phyloP scores from a whole-genome alignment of 148 eudicot species.

The Persicaria maculosa region DNA sequence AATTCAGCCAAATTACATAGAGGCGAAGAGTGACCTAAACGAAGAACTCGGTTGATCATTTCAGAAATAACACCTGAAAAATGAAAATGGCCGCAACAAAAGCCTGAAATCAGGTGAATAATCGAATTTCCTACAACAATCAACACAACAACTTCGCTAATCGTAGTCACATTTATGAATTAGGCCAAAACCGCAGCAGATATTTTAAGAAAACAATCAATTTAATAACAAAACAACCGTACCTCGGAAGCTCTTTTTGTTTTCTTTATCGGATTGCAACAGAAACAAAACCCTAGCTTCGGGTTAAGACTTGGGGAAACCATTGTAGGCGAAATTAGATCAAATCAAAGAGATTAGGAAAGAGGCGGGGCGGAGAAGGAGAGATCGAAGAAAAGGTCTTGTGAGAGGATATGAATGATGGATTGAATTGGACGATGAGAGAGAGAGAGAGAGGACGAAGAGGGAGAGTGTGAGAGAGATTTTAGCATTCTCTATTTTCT shows the following conservation, averaged over 20 bases:
- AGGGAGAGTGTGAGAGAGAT: slow-evolving; percentile 6
- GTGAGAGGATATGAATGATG: slow-evolving; percentile 1
- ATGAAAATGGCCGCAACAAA: neutral
- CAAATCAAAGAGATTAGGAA: neutral
- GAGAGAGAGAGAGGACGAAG: neutral
- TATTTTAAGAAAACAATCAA: neutral
- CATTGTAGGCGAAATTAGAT: neutral
- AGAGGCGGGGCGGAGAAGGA: neutral
- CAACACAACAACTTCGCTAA: neutral
- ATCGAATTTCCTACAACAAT: neutral
- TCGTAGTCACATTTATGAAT: slow-evolving; percentile 16
- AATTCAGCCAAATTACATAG: neutral
- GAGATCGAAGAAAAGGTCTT: slow-evolving; percentile 11
- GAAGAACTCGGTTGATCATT: neutral
- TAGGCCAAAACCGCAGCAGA: neutral
- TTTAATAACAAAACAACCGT: slow-evolving; percentile 12
- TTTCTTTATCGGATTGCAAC: neutral
- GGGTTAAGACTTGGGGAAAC: neutral
- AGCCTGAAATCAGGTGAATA: neutral
- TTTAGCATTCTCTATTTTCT: neutral
- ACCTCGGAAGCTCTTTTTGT: slow-evolving; percentile 18
- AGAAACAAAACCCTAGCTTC: slow-evolving; percentile 5
- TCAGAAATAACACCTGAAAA: neutral
- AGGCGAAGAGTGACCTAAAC: neutral
- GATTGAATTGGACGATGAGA: slow-evolving; percentile 1